phyloP scores from a whole-genome alignment of 306 rosid species.

The Dalbergia cochinchinensis region DNA sequence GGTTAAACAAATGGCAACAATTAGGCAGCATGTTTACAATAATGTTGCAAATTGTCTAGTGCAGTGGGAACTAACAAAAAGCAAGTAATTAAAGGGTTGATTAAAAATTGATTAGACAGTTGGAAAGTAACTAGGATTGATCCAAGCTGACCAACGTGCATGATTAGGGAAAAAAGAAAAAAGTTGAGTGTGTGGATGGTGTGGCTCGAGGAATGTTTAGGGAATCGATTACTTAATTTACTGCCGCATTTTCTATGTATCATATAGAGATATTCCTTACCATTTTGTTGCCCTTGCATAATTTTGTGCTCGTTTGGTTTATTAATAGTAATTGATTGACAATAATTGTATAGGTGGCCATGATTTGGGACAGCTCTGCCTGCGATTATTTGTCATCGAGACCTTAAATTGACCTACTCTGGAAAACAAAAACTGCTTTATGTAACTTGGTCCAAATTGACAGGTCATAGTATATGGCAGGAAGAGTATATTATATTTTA shows the following conservation, averaged over 20 bases:
- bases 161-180: not conserved
- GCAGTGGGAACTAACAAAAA: constrained; percentile 47
- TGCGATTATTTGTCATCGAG: constrained; percentile 60
- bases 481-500: constrained; percentile 29
- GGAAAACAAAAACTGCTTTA: constrained; percentile 40
- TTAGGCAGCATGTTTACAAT: constrained; percentile 62
- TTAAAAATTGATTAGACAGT: constrained; percentile 56
- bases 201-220: constrained; percentile 70
- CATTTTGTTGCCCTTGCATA: constrained; percentile 31
- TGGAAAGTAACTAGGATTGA: constrained; percentile 44
- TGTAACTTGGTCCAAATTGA: constrained; percentile 37
- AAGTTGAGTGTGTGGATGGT: constrained; percentile 42
- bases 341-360: constrained; percentile 13
- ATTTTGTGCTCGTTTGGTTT: not conserved
- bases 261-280: constrained; percentile 24
- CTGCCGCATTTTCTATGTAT: not conserved
- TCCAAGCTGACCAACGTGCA: constrained; percentile 44
- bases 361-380: constrained; percentile 41
- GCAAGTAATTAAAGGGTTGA: constrained; percentile 43
- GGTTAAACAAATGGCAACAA: constrained; percentile 45
- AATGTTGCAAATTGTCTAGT: constrained; percentile 56
- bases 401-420: constrained; percentile 58
- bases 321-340: not conserved
- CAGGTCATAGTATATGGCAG: not conserved
- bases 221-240: constrained; percentile 40